Percentiles rank a stretch among this genome's conserved stretches.
These are phyloP conservation scores for Brassica juncea DNA, from an alignment of 345 rosid genomes.

Conservation along the genomic window DNA sequence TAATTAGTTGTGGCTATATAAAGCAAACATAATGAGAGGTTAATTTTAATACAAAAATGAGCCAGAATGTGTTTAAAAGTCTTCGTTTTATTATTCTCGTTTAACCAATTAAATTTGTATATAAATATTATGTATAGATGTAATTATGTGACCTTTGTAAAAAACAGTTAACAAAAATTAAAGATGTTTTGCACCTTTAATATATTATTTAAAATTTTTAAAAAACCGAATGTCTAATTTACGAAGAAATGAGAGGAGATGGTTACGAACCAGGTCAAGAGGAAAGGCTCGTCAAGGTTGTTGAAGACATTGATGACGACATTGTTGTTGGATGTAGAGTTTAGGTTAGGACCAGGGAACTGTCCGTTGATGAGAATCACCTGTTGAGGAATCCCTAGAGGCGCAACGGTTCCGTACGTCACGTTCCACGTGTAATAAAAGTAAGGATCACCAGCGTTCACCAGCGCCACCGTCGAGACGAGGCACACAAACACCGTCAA, in stretches of 20 bases:
- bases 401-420: constrained; percentile 71
- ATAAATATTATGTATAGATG: background rate
- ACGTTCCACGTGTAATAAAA: constrained; percentile 74
- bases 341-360: constrained; percentile 82
- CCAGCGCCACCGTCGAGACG: constrained; percentile 44
- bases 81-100: background rate
- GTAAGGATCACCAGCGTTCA: constrained; percentile 66
- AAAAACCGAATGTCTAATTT: background rate
- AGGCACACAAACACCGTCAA: constrained; percentile 47
- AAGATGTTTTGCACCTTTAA: background rate
- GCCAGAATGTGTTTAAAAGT: background rate
- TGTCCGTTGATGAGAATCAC: constrained; percentile 73
- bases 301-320: constrained; percentile 74
- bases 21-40: background rate
- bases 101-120: background rate
- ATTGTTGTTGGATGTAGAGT: constrained; percentile 79
- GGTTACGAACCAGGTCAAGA: constrained; percentile 73
- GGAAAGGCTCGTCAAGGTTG: constrained; percentile 77
- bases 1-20: background rate
- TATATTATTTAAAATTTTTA: background rate
- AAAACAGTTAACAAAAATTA: background rate
- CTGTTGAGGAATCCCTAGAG: constrained; percentile 73
- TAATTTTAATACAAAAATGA: background rate
- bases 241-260: constrained; percentile 48
- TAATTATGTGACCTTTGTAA: background rate